Evolutionary conservation across 495 filamentous ascomycete species (phyloP).

Genomic region (Mycothermus thermophilus): DNA sequence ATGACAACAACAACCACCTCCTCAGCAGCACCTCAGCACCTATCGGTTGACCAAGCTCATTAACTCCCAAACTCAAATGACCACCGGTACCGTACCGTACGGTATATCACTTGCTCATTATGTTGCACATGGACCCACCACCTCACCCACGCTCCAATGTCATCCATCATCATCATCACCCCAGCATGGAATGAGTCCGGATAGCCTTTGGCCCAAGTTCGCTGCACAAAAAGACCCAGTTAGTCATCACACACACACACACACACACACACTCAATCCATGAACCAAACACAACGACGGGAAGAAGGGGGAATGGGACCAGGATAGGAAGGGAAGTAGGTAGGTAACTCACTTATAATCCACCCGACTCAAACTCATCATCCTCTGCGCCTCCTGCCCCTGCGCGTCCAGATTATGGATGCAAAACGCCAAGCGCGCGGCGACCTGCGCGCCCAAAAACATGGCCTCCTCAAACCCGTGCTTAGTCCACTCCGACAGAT

Average conservation of each 20-base stretch:
- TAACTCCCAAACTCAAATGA: neutral
- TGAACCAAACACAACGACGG: no score
- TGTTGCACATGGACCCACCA: neutral
- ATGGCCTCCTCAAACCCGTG: slow-evolving; percentile 61
- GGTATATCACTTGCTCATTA: neutral
- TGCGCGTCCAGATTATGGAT: slow-evolving; percentile 33
- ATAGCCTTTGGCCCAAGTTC: slow-evolving; percentile 31
- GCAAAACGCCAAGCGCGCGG: slow-evolving; percentile 57
- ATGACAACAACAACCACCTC: no score
- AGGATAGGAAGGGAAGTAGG: neutral
- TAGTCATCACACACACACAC: neutral
- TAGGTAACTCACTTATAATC: slow-evolving; percentile 35
- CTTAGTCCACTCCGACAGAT: slow-evolving; percentile 91
- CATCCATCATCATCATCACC: slow-evolving; percentile 2
- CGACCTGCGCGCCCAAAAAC: slow-evolving; percentile 71
- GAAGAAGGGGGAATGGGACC: no score
- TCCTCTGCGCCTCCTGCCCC: slow-evolving; percentile 24
- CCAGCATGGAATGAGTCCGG: slow-evolving; percentile 29
- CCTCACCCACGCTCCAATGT: neutral
- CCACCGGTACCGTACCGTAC: no score
- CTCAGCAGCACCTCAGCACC: neutral
- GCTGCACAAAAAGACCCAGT: slow-evolving; percentile 10
- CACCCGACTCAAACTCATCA: slow-evolving; percentile 32
- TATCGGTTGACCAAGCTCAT: neutral
- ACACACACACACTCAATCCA: neutral